Base-by-base conservation (phyloP, 1,284 basidiomycete genomes). In the Coniferiporia sulphurascens region DNA sequence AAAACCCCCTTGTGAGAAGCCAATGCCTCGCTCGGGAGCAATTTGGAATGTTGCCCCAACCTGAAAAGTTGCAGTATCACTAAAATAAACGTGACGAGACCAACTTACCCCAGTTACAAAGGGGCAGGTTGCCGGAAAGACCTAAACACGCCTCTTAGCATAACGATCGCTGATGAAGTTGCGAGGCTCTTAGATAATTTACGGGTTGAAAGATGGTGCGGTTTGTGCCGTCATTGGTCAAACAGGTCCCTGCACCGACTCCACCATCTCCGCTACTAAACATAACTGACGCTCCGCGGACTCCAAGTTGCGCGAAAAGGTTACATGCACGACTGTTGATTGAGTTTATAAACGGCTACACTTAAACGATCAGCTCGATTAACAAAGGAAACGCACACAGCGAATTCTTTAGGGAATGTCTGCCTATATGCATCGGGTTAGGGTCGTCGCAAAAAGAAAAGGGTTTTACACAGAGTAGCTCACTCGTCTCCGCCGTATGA, bases 1-100 rank as follows among this genome's bases (percentile, higher is more conserved):
- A 69, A 81, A 83, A 17, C 80, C 80, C 48, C 77, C 79, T 12
- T 75, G 74, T 5, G 73, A 77, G 71, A 76, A 75, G 51, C 67
- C 69, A 2, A 68, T 65, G 0, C 63, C 65, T 27, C 52, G 53
- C 56, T 71, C 69, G 9, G 70, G 68, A 19, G 61, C 58, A 49
- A 70, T 59, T 34, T 64, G 62, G 15, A 60, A 62, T 1, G 70
- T 71, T 4, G 66, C 70, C 13, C 70, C 70, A 41, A 70, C 69
- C 50, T 67, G 52, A 21, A 21, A 45, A 45, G 41, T 21, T 22
- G 43, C 36, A 19, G n/a, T 32, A 2, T 2, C 17, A 32, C 56
- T 46, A 38, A 50, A 12, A 32, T 5, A 52, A 17, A 13, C 27
- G 45, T 34, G 22, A 52, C 5, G 41, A 15, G 7, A 12, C n/a